phyloP scores from a whole-genome alignment of 257 asterid species.

The Nicotiana noctiflora region DNA sequence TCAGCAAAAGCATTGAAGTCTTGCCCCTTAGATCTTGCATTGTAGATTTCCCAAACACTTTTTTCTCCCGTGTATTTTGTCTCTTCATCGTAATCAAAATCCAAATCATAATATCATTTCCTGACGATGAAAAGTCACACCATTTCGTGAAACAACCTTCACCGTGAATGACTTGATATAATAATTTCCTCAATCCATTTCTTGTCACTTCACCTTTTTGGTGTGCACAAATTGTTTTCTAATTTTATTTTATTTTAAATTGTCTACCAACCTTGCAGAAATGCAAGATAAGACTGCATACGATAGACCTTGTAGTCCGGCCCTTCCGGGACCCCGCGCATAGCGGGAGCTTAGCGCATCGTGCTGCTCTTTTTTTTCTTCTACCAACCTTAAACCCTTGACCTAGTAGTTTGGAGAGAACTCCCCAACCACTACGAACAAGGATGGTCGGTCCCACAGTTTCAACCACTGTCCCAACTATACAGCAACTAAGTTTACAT shows the following conservation, averaged over 20 bases:
- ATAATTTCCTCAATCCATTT: background rate
- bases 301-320: too few relatives aligned
- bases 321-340: too few relatives aligned
- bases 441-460: background rate
- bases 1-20: background rate
- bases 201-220: background rate
- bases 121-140: background rate
- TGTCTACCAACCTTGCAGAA: too few relatives aligned
- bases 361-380: too few relatives aligned
- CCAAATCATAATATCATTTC: background rate
- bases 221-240: background rate
- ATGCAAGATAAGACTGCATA: too few relatives aligned
- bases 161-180: background rate
- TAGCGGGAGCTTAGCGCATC: too few relatives aligned
- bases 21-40: background rate
- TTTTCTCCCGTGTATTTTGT: background rate
- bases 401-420: too few relatives aligned
- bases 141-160: background rate
- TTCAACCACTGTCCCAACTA: background rate
- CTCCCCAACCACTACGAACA: too few relatives aligned
- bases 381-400: too few relatives aligned
- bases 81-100: background rate
- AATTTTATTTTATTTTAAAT: background rate
- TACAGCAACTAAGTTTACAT: too few relatives aligned
- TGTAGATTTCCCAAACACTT: background rate